Evolutionary conservation across 805 yeast species (phyloP), one percentile per base, ranked within the genome.

Genomic region (Ogataea dorogensis): DNA sequence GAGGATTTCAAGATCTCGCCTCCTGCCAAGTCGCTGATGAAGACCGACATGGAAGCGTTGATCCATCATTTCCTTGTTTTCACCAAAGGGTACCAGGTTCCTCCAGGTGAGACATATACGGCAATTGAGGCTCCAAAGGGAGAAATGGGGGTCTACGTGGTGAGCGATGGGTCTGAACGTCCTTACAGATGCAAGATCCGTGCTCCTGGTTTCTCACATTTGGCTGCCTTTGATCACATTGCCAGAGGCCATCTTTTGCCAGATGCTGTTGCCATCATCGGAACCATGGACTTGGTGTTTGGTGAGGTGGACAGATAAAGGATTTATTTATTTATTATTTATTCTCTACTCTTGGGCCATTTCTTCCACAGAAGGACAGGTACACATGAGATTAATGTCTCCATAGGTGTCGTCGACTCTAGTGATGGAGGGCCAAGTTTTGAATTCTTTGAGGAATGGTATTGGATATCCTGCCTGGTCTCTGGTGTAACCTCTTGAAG

Each of bases 111-210:
- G 67, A 82, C 95, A 8, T 86, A 86, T 61, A 84, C 93, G 33
- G 91, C 86, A 39, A 86, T 86, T 50, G 95, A 86, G 68, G 95
- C 95, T 16, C 95, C 95, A 61, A 86, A 86, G 76, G 95, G 95
- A 60, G 95, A 86, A 66, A 84, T 86, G 93, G 95, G 85, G 43
- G 94, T 85, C 38, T 86, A 81, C 57, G 80, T 86, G 34, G 94
- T 86, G 38, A 78, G 88, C 49, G 95, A 86, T 66, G 95, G 95
- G 38, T 65, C 83, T 41, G 95, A 86, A 68, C 77, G 93, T 64
- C 95, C 95, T 22, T 86, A 86, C 69, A 79, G 88, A 67, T 85
- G 95, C 71, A 86, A 85, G 70, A 86, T 86, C 55, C 81, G 95
- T 67, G 88, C 94, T n/a, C 95, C 95, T 31, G 95, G 95, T 28